Percentiles rank a stretch among this genome's conserved stretches.
phyloP scores from a whole-genome alignment of 176 grass and related monocot species.

The Phyllostachys edulis region DNA sequence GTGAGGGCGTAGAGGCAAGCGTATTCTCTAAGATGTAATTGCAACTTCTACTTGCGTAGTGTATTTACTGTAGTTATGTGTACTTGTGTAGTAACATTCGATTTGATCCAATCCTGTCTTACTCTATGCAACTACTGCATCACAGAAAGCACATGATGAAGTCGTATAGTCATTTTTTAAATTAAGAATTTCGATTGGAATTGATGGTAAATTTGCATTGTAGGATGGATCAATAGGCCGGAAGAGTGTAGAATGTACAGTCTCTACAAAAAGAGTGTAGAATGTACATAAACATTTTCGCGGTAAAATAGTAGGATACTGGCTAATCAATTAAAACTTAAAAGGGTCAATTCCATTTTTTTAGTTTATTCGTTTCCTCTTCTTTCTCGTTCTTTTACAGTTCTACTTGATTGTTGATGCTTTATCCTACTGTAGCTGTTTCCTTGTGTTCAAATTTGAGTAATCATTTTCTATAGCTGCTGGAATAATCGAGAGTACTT shows the following conservation, averaged over 20 bases:
- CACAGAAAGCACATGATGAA: not conserved
- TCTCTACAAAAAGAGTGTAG: not conserved
- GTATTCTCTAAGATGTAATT: not conserved
- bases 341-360: not conserved
- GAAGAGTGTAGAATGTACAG: not conserved
- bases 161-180: not conserved
- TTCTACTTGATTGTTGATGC: not conserved
- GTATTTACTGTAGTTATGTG: not conserved
- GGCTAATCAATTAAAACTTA: not conserved
- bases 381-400: not conserved
- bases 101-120: not conserved
- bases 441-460: not conserved
- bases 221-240: not conserved
- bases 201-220: not conserved
- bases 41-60: not conserved
- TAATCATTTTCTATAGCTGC: not conserved
- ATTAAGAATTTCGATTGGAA: not conserved
- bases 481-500: slow-evolving; percentile 19
- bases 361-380: not conserved
- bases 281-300: not conserved
- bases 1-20: slow-evolving; percentile 35
- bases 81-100: not conserved
- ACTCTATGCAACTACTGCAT: not conserved
- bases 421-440: not conserved
- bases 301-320: not conserved